Percentiles rank a stretch among this genome's conserved stretches.
Conservation (phyloP, 345 rosid genomes). For the sweet orange (Citrus sinensis) region DNA sequence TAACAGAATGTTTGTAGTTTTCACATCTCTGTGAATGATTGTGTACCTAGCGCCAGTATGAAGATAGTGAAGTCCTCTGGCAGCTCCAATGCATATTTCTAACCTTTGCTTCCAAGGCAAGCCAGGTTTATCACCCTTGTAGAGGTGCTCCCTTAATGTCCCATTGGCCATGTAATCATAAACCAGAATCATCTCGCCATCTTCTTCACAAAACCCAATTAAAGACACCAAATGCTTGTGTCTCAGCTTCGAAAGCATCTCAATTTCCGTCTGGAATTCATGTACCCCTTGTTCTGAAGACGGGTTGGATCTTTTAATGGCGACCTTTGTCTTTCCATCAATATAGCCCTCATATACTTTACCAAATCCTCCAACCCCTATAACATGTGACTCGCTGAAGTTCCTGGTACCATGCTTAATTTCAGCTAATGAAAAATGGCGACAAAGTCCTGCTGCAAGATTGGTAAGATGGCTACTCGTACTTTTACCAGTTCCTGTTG, state of each 20-base stretch:
- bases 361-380: conserved; percentile 70
- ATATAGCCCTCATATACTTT: conserved; percentile 54
- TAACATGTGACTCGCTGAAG: conserved; percentile 45
- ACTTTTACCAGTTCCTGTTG: conserved; percentile 36
- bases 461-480: conserved; percentile 31
- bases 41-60: conserved; percentile 64
- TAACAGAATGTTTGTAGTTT: conserved; percentile 63
- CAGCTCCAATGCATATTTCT: conserved; percentile 68
- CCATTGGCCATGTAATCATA: conserved; percentile 69
- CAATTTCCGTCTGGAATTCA: conserved; percentile 62
- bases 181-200: conserved; percentile 58
- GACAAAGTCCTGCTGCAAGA: conserved; percentile 56
- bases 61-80: conserved; percentile 67
- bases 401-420: conserved; percentile 42
- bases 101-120: conserved; percentile 54
- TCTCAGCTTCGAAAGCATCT: conserved; percentile 66
- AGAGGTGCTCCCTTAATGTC: conserved; percentile 54
- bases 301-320: conserved; percentile 65
- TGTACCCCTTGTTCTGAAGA: conserved; percentile 57
- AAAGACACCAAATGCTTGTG: conserved; percentile 66
- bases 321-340: conserved; percentile 46
- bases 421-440: conserved; percentile 49
- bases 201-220: conserved; percentile 67
- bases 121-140: conserved; percentile 30
- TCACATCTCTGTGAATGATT: conserved; percentile 68